These are phyloP conservation scores for Backusella circina DNA, from an alignment of 192 early-diverging fungal genomes.

Conservation along the genomic window DNA sequence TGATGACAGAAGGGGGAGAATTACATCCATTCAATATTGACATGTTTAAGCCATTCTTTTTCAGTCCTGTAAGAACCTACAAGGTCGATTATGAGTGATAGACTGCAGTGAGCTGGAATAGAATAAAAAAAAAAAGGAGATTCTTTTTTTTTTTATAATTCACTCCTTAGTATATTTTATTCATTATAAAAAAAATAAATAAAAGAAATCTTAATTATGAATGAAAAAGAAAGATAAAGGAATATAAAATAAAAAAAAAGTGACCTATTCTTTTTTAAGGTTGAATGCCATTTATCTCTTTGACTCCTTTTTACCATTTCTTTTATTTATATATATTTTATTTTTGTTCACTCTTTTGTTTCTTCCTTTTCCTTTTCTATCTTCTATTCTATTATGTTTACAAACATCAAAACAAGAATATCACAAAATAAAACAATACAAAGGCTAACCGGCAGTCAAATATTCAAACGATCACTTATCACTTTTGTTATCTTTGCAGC, in stretches of 20 bases:
- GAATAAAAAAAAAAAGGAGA: background rate
- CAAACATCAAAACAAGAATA: background rate
- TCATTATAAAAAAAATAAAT: background rate
- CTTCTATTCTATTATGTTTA: background rate
- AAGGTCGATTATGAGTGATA: constrained; percentile 10
- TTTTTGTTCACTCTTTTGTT: background rate
- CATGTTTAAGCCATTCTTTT: constrained; percentile 32
- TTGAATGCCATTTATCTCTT: background rate
- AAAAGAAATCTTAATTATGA: background rate
- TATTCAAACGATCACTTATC: background rate
- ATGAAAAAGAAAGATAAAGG: background rate
- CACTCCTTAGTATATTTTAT: background rate
- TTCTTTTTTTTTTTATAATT: background rate
- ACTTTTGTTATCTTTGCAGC: constrained; percentile 5
- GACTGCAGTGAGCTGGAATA: background rate
- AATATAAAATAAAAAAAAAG: background rate
- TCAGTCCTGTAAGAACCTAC: constrained; percentile 26
- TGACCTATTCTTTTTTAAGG: background rate
- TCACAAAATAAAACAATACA: constrained; percentile 5
- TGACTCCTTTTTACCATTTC: background rate
- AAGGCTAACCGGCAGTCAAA: background rate
- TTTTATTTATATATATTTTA: background rate
- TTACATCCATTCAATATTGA: constrained; percentile 14
- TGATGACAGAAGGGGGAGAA: background rate
- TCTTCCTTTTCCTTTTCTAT: background rate